Base-by-base conservation (phyloP, 2,329 filamentous ascomycete species). In the Xylaria sp. region DNA sequence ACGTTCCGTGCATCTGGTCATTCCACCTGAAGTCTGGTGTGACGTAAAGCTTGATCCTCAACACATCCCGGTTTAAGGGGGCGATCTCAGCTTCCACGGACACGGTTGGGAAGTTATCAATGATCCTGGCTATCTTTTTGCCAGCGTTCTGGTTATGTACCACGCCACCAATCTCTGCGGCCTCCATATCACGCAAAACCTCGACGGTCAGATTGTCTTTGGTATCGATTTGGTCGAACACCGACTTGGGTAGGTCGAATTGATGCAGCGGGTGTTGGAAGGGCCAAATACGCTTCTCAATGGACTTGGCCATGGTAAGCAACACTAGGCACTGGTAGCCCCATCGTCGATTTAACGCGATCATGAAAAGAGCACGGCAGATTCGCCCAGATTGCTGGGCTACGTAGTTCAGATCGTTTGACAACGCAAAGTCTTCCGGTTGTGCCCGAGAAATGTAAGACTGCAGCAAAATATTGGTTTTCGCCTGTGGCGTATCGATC, bases 341-440 rank as follows among this genome's bases (percentile, higher is more conserved):
- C 94, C 94, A 99, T 62, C 91, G 85, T 54, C 94, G 83, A 71
- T 97, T 97, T 47, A 99, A 78, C 1, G 94, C 93, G 65, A 99
- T 93, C 91, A 97, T 96, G 73, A 99, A 99, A 16, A 99, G 75
- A 2, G 95, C 91, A 57, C 95, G 83, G 67, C 92, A 97, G 53
- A 99, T 99, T 71, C 94, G 88, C 1, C 92, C 91, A 9, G 94
- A 89, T 70, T 99, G 96, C 69, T 99, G 94, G 1, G 94, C 91
- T 40, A 99, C 91, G 67, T 99, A 99, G 60, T 91, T 91, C 41
- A 90, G 88, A 69, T 99, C 94, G 18, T 95, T 97, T 1, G 89
- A 84, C 9, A 99, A 77, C 0, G 94, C 93, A 73, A 97, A 99
- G 71, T 99, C 94, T 59, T 97, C 93, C 0, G 94, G 82, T 63